phyloP scores from a whole-genome alignment of 1,284 basidiomycete species.

The Puccinia coronata region DNA sequence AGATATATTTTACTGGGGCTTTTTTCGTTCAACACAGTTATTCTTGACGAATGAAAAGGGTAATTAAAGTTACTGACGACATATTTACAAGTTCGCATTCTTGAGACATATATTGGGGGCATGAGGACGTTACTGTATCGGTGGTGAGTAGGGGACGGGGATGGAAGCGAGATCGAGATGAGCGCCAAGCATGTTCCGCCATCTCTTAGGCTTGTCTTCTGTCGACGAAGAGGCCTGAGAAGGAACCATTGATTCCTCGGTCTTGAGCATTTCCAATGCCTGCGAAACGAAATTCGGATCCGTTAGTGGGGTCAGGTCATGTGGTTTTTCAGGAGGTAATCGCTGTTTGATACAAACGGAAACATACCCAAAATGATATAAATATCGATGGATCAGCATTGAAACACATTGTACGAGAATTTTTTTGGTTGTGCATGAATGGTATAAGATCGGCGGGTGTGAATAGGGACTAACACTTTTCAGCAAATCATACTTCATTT shows the following conservation, averaged over 20 bases:
- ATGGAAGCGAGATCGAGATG: conserved; percentile 33
- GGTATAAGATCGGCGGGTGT: neutral
- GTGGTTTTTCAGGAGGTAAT: conserved; percentile 68
- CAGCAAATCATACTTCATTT: conserved; percentile 80
- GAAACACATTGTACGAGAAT: neutral
- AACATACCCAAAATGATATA: neutral
- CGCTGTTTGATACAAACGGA: conserved; percentile 61
- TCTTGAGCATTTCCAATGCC: conserved; percentile 29
- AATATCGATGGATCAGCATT: neutral
- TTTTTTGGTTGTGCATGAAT: neutral
- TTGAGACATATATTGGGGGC: too few species aligned
- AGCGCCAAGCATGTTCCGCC: conserved; percentile 27
- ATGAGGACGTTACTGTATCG: too few species aligned
- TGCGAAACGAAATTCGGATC: conserved; percentile 81
- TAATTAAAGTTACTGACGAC: too few species aligned
- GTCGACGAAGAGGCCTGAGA: conserved; percentile 7
- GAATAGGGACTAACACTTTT: conserved; percentile 72
- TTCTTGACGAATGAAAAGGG: too few species aligned
- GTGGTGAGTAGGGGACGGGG: neutral
- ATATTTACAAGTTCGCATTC: too few species aligned
- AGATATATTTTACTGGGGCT: too few species aligned
- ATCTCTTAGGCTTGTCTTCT: conserved; percentile 6
- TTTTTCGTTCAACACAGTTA: too few species aligned
- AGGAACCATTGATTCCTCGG: neutral
- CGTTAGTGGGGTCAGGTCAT: conserved; percentile 85